Conservation (phyloP, 768 basidiomycete species). For the Myochromella boudieri region DNA sequence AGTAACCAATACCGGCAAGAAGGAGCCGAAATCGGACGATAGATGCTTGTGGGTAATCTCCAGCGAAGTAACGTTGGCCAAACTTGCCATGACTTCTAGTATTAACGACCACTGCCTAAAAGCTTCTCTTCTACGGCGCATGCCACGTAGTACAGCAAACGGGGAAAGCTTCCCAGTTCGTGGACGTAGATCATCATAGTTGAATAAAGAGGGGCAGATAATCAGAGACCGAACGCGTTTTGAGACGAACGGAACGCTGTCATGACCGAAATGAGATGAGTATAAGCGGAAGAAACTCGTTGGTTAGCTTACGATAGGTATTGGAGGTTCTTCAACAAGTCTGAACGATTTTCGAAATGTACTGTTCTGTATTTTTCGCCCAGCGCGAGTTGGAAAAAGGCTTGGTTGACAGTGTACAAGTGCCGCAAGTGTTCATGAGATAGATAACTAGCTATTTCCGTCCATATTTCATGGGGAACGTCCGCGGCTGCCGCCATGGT, state of each 20-base stretch:
- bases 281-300: no score
- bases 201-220: no score
- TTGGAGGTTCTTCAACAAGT: background rate
- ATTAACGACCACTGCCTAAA: background rate
- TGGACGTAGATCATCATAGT: no score
- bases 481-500: background rate
- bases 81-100: background rate
- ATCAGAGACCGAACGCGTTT: no score
- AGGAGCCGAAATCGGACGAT: background rate
- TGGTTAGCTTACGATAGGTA: background rate
- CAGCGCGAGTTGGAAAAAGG: slow-evolving; percentile 2
- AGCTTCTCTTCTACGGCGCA: background rate
- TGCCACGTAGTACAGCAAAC: background rate
- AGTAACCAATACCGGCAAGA: no score
- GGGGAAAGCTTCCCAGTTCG: no score
- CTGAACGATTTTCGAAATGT: background rate
- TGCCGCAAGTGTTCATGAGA: background rate
- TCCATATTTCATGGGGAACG: background rate
- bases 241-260: no score
- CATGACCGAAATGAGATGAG: no score
- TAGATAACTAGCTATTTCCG: background rate
- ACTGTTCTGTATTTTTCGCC: background rate
- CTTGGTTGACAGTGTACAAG: slow-evolving; percentile 1
- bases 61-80: background rate
- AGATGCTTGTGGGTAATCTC: background rate